Percentiles rank a stretch among this genome's conserved stretches.
Evolutionary conservation across 805 yeast genomes (phyloP).

Genomic region (Metschnikowia aberdeeniae): DNA sequence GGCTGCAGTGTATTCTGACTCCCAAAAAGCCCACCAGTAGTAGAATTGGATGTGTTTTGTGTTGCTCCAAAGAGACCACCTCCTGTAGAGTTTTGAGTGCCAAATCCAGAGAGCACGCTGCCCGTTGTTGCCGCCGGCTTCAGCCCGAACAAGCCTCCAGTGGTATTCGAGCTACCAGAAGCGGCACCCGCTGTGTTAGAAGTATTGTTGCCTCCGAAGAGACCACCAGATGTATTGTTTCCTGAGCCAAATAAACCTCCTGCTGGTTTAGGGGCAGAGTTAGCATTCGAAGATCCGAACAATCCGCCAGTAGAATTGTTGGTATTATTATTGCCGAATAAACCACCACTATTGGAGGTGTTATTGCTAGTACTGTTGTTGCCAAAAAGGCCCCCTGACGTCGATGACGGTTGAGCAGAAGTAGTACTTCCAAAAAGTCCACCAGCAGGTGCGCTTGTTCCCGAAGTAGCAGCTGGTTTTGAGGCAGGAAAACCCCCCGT

Average conservation of each 20-base stretch:
- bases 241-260: conserved; percentile 3
- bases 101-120: conserved; percentile 10
- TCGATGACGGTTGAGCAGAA: not conserved
- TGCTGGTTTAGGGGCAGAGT: not conserved
- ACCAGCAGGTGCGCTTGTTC: conserved; percentile 1
- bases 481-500: conserved; percentile 13
- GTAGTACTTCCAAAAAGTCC: conserved; percentile 13
- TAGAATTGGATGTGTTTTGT: conserved; percentile 1
- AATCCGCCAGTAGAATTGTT: conserved; percentile 32
- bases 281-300: conserved; percentile 18
- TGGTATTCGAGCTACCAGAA: not conserved
- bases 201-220: conserved; percentile 27
- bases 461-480: conserved; percentile 6
- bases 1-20: conserved; percentile 9
- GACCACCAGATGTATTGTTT: conserved; percentile 26
- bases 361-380: conserved; percentile 16
- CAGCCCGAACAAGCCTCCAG: conserved; percentile 10
- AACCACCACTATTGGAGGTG: conserved; percentile 5
- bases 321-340: conserved; percentile 13
- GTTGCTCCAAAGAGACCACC: conserved; percentile 33
- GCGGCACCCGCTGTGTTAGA: conserved; percentile 5
- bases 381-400: conserved; percentile 23
- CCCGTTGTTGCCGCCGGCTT: conserved; percentile 6
- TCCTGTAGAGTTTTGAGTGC: conserved; percentile 5
- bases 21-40: conserved; percentile 30